Percentiles rank a stretch among this genome's conserved stretches.
These are phyloP conservation scores for Penicillium longicatenatum DNA, from an alignment of 495 filamentous ascomycete species.

Conservation along the genomic window DNA sequence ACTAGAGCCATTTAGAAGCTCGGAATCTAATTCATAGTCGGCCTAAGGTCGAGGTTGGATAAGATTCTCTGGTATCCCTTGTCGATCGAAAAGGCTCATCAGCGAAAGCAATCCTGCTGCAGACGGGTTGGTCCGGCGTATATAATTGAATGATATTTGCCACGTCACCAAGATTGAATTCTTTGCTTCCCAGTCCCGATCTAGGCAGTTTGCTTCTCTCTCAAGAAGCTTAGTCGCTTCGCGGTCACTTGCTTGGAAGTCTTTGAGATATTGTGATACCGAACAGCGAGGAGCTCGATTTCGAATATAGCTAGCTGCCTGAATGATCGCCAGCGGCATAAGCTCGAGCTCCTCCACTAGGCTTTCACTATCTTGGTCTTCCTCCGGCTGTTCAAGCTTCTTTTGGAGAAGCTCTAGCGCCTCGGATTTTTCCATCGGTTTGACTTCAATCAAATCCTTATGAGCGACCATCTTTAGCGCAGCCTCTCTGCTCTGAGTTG, in stretches of 20 bases:
- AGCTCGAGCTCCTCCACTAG: slow-evolving; percentile 41
- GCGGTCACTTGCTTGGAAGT: slow-evolving; percentile 24
- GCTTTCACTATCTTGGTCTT: slow-evolving; percentile 12
- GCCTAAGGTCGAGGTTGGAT: not conserved
- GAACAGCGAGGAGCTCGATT: slow-evolving; percentile 12
- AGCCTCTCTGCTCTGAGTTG: slow-evolving; percentile 29
- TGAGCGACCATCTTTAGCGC: slow-evolving; percentile 29
- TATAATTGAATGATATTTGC: slow-evolving; percentile 36
- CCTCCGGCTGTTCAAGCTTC: slow-evolving; percentile 26
- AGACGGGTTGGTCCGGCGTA: slow-evolving; percentile 17
- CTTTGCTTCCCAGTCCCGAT: slow-evolving; percentile 21
- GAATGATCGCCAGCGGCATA: slow-evolving; percentile 24
- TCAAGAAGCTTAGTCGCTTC: not conserved
- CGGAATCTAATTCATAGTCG: not conserved
- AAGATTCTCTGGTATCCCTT: slow-evolving; percentile 12
- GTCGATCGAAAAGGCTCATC: slow-evolving; percentile 28
- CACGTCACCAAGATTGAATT: slow-evolving; percentile 32
- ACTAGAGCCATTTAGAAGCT: not conserved
- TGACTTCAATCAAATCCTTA: slow-evolving; percentile 38
- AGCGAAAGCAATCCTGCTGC: slow-evolving; percentile 29
- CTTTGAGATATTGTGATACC: slow-evolving; percentile 33
- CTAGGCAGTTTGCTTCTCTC: slow-evolving; percentile 2
- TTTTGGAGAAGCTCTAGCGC: slow-evolving; percentile 40
- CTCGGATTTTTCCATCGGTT: slow-evolving; percentile 34
- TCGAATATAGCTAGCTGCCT: slow-evolving; percentile 50